Conservation (phyloP, 371 early-diverging fungal species). For the Choanephora cucurbitarum region DNA sequence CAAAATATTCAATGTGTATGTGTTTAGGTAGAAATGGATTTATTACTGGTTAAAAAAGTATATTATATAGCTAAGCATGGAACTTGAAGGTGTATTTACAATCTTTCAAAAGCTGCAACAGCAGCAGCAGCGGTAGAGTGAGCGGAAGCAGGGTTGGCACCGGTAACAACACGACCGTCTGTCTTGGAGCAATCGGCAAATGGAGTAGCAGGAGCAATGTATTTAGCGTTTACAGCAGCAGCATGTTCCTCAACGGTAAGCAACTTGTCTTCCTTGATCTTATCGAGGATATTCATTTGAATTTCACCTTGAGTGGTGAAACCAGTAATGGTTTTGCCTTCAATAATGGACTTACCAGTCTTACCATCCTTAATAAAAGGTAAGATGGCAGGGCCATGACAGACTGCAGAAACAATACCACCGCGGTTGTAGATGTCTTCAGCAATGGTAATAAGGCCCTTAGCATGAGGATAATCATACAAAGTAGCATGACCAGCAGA, state of each 20-base stretch:
- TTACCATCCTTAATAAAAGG: constrained; percentile 41
- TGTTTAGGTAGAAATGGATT: no score
- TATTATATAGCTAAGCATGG: background rate
- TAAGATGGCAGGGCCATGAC: constrained; percentile 59
- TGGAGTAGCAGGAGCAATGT: constrained; percentile 41
- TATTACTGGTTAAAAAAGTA: background rate
- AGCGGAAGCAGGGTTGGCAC: constrained; percentile 57
- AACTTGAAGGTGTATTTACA: background rate
- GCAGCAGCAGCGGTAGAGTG: constrained; percentile 51
- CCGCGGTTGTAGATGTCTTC: constrained; percentile 53
- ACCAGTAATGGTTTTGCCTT: constrained; percentile 51
- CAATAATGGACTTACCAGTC: constrained; percentile 46
- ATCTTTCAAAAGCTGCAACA: constrained; percentile 38
- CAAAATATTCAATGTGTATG: no score
- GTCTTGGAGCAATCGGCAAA: constrained; percentile 44
- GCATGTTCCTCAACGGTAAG: constrained; percentile 43
- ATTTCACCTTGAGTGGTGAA: constrained; percentile 52
- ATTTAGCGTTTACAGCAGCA: constrained; percentile 35
- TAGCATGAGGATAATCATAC: constrained; percentile 53
- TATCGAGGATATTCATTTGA: constrained; percentile 30
- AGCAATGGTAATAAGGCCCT: constrained; percentile 42
- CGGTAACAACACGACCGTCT: constrained; percentile 53
- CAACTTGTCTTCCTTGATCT: constrained; percentile 39
- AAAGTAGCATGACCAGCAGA: constrained; percentile 55
- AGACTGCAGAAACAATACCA: constrained; percentile 56